phyloP scores from a whole-genome alignment of 371 early-diverging fungal genomes.

The Rhizoclosmatium hyalinum region DNA sequence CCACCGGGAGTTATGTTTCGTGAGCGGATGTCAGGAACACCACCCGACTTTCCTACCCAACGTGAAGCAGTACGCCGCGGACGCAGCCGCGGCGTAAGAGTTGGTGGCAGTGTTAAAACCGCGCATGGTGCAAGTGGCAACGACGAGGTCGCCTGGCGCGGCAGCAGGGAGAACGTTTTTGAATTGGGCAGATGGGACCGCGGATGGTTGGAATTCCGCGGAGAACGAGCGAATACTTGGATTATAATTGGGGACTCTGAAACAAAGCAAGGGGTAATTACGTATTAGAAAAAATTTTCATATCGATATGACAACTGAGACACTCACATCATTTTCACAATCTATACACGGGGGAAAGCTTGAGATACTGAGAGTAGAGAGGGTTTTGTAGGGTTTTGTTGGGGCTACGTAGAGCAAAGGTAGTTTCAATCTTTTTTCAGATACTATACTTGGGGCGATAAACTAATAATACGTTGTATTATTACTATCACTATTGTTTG shows the following conservation, averaged over 20 bases:
- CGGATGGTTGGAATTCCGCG: conserved; percentile 13
- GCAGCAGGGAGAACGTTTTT: conserved; percentile 5
- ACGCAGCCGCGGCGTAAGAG: conserved; percentile 25
- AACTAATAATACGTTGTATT: background rate
- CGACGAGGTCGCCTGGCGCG: conserved; percentile 21
- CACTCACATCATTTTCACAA: conserved; percentile 32
- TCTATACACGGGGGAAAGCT: background rate
- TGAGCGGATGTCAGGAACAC: conserved; percentile 38
- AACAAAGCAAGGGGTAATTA: background rate
- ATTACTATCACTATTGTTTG: conserved; percentile 34
- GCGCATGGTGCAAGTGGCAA: conserved; percentile 36
- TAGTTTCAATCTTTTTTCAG: background rate
- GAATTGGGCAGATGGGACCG: background rate
- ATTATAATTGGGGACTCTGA: conserved; percentile 20
- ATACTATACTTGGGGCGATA: background rate
- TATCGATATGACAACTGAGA: conserved; percentile 8
- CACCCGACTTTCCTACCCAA: conserved; percentile 37
- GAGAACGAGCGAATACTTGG: background rate
- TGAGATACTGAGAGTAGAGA: background rate
- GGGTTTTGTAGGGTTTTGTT: background rate
- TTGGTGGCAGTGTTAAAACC: background rate
- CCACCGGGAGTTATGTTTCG: conserved; percentile 6
- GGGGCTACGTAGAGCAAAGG: background rate
- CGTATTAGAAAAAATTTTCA: background rate
- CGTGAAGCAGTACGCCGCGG: conserved; percentile 36